Percentiles rank a stretch among this genome's conserved stretches.
These are phyloP conservation scores for Erodium trifolium DNA, from an alignment of 441 rosid species.

Conservation along the genomic window DNA sequence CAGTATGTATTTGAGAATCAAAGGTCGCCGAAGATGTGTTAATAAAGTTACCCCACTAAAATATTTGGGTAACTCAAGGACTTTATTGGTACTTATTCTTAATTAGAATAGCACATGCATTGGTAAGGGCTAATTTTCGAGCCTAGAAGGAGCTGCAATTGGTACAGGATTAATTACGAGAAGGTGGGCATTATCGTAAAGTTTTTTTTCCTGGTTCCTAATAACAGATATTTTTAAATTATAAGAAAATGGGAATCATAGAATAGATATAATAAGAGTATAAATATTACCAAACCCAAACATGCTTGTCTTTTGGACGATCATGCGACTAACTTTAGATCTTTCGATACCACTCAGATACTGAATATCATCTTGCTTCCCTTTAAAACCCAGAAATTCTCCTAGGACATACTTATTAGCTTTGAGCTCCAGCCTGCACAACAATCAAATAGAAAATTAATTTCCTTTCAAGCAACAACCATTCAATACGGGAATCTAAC, in stretches of 20 bases:
- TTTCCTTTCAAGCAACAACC: neutral
- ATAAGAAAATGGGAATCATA: neutral
- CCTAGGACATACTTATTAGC: conserved; percentile 58
- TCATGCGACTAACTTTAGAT: conserved; percentile 51
- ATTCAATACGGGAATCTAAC: neutral
- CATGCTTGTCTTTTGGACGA: conserved; percentile 80
- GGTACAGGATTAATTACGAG: too few species aligned
- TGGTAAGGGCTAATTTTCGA: neutral
- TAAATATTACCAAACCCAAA: conserved; percentile 66
- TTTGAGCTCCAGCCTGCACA: conserved; percentile 68
- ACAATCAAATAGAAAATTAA: neutral
- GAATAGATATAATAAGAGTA: neutral
- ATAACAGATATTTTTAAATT: too few species aligned
- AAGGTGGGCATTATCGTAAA: neutral
- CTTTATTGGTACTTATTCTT: neutral
- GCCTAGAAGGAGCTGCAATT: too few species aligned
- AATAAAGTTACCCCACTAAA: too few species aligned
- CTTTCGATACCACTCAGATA: conserved; percentile 52
- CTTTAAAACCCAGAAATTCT: conserved; percentile 70
- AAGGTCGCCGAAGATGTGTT: too few species aligned
- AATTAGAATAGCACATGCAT: too few species aligned
- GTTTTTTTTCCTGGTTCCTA: neutral
- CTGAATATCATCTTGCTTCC: conserved; percentile 52
- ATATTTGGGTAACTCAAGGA: neutral
- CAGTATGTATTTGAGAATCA: too few species aligned